Evolutionary conservation across 1,284 basidiomycete species (phyloP).

Genomic region (Sporisorium graminicola): DNA sequence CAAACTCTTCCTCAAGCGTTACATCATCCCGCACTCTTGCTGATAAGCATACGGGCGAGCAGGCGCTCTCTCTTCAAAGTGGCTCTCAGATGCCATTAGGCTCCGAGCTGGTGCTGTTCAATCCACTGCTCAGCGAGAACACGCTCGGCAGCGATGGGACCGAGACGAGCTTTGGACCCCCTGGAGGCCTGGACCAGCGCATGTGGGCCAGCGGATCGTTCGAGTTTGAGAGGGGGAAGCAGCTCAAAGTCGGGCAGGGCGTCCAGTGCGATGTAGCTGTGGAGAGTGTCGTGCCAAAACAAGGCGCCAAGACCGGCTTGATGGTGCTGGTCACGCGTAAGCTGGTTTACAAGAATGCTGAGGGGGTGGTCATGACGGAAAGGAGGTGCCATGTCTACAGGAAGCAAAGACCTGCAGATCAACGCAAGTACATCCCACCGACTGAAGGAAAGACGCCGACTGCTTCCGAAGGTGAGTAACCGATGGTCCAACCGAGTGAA

Average conservation of each 20-base stretch:
- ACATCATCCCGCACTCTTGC: slow-evolving; percentile 10
- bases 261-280: slow-evolving; percentile 28
- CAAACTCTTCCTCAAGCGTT: neutral
- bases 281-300: slow-evolving; percentile 35
- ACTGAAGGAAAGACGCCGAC: slow-evolving; percentile 10
- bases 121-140: slow-evolving; percentile 39
- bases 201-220: slow-evolving; percentile 55
- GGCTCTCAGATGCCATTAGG: slow-evolving; percentile 29
- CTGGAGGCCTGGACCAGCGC: slow-evolving; percentile 42
- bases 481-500: neutral
- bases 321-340: slow-evolving; percentile 47
- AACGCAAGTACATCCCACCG: slow-evolving; percentile 24
- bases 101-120: slow-evolving; percentile 43
- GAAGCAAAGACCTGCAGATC: slow-evolving; percentile 26
- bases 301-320: slow-evolving; percentile 41
- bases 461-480: slow-evolving; percentile 23
- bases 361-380: slow-evolving; percentile 33
- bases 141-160: slow-evolving; percentile 31
- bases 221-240: slow-evolving; percentile 23
- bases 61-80: slow-evolving; percentile 1
- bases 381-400: slow-evolving; percentile 42
- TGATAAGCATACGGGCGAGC: slow-evolving; percentile 27
- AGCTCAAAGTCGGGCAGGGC: slow-evolving; percentile 28
- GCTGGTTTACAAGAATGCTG: slow-evolving; percentile 18
- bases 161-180: slow-evolving; percentile 41